A percentile compares a stretch with the other conserved stretches of the same genome.
phyloP scores from a whole-genome alignment of 169 alveolate genomes.

The Plasmodium gonderi region DNA sequence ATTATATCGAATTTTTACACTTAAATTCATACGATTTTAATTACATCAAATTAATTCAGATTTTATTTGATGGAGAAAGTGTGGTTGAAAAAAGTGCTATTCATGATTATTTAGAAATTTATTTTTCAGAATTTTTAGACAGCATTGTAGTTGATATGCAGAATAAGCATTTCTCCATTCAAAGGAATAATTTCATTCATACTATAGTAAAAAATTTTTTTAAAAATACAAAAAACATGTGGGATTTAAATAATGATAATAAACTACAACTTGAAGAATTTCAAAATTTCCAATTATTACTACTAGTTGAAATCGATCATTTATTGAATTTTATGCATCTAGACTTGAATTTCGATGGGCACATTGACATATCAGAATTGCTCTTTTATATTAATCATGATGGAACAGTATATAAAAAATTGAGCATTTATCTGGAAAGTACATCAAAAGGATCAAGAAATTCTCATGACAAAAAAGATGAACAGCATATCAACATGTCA shows the following conservation, averaged over 20 bases:
- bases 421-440: neutral
- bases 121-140: conserved; percentile 35
- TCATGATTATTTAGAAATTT: conserved; percentile 10
- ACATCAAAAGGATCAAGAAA: neutral
- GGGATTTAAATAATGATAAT: conserved; percentile 46
- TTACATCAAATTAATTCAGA: conserved; percentile 8
- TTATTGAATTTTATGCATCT: conserved; percentile 27
- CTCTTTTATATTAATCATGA: conserved; percentile 15
- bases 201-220: conserved; percentile 1
- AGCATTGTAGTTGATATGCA: neutral
- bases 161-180: neutral
- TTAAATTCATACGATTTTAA: conserved; percentile 54
- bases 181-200: neutral
- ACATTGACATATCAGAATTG: conserved; percentile 30
- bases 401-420: neutral
- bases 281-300: conserved; percentile 18
- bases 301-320: conserved; percentile 10
- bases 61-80: conserved; percentile 17
- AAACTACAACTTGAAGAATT: conserved; percentile 56
- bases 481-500: neutral
- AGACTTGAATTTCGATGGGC: conserved; percentile 35
- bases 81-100: neutral
- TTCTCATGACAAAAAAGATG: neutral
- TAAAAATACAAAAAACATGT: neutral
- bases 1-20: conserved; percentile 35